Percentiles rank a stretch among this genome's conserved stretches.
Conservation (phyloP, 768 basidiomycete genomes). For the Mycena olivaceomarginata region DNA sequence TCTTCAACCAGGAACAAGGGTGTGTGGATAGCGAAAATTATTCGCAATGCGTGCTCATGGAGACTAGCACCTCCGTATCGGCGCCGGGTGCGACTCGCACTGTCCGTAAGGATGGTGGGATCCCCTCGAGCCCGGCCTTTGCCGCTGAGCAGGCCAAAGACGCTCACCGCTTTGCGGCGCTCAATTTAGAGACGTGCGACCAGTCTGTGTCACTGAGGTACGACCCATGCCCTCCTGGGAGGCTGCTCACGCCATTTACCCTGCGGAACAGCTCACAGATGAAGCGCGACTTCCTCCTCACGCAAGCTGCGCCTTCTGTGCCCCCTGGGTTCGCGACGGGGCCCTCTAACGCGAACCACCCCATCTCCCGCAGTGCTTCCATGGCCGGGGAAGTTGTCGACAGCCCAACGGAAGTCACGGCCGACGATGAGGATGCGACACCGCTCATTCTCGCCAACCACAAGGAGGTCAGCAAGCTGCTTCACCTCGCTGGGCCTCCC, state of each 20-base stretch:
- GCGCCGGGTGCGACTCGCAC: too few species aligned
- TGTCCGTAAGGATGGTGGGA: conserved; percentile 9
- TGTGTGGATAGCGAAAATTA: too few species aligned
- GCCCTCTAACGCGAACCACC: too few species aligned
- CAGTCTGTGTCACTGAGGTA: neutral
- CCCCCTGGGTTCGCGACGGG: too few species aligned
- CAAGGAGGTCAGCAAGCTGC: conserved; percentile 2
- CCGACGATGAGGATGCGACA: neutral
- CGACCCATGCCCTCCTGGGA: too few species aligned
- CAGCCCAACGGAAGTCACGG: neutral
- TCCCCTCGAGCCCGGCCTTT: conserved; percentile 4
- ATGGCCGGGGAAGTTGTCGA: neutral
- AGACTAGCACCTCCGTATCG: too few species aligned
- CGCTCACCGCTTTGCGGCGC: conserved; percentile 10
- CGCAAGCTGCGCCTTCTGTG: neutral
- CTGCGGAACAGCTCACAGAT: neutral
- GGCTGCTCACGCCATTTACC: neutral
- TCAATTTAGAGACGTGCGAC: conserved; percentile 15
- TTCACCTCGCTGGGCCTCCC: conserved; percentile 3
- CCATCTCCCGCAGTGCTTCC: conserved; percentile 1
- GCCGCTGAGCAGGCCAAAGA: neutral
- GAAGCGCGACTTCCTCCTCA: neutral
- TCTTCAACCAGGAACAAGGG: too few species aligned
- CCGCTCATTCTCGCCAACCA: conserved; percentile 5
- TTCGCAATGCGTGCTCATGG: too few species aligned